Evolutionary conservation across 2,329 filamentous ascomycete species (phyloP), one percentile per base, ranked within the genome.

Genomic region (Pseudophaeomoniella oleicola): DNA sequence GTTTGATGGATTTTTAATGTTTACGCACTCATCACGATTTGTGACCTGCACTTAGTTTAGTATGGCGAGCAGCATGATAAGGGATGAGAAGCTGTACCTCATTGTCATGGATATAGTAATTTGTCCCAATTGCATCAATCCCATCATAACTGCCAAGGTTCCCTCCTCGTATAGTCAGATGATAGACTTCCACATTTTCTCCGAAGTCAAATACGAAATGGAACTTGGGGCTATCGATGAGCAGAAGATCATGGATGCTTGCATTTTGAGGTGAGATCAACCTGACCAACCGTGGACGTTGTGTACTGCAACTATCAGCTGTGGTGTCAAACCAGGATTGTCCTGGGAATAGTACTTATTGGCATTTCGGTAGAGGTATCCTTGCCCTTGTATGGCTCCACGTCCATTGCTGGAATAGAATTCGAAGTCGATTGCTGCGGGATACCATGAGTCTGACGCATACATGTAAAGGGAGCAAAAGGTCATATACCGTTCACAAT

Each of bases 141-240:
- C 56, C 56, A 46, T 59, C 55, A 19, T 53, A 56, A 11, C 54
- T 55, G 17, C 57, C 57, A 6, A 57, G 39, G 30, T 58, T 53
- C 1, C 46, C 53, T 2, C 55, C 56, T 1, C 56, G 51, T 19
- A 60, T 50, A 1, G 56, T 59, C 16, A 59, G 37, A 38, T 59
- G 55, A 38, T 59, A 59, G 1, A 44, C 54, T 37, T 59, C 56
- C 6, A 59, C 43, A 32, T 59, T 60, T 5, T 50, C 44, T 2
- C 44, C 54, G 30, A 52, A 50, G 35, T 59, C 53, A 18, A 60
- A 47, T 1, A 59, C 47, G 5, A 58, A 48, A 37, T 60, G 56
- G 35, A 59, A 60, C 16, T 56, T 58, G 1, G 53, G 54, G 16
- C 47, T 50, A 30, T 55, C 50, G 5, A 56, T 48, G 2, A 56